phyloP scores from a whole-genome alignment of 2,329 filamentous ascomycete genomes.

The Shiraia bambusicola region DNA sequence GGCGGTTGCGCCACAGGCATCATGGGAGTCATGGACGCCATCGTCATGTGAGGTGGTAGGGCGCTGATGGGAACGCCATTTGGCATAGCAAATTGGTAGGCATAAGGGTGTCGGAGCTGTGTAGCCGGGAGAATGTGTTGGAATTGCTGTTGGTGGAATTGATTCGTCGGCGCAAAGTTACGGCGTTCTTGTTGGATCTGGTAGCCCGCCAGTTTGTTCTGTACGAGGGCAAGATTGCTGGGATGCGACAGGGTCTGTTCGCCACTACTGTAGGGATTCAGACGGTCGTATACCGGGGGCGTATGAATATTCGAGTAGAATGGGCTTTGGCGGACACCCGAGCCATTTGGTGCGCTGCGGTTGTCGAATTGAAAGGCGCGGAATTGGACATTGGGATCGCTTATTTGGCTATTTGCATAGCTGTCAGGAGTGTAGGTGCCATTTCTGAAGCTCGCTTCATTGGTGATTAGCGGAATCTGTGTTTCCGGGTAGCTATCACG shows the following conservation, averaged over 20 bases:
- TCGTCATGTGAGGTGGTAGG: slow-evolving; percentile 36
- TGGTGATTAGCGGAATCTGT: slow-evolving; percentile 21
- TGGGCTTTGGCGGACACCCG: slow-evolving; percentile 48
- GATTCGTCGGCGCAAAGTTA: slow-evolving; percentile 34
- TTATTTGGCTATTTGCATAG: slow-evolving; percentile 33
- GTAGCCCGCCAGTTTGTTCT: slow-evolving; percentile 53
- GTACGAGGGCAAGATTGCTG: slow-evolving; percentile 49
- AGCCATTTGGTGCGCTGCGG: slow-evolving; percentile 48
- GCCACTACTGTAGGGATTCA: slow-evolving; percentile 46
- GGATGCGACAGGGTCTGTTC: slow-evolving; percentile 46
- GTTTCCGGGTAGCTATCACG: slow-evolving; percentile 30
- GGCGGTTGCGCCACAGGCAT: slow-evolving; percentile 44
- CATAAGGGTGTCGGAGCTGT: slow-evolving; percentile 41
- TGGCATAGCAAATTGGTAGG: slow-evolving; percentile 39
- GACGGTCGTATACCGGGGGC: slow-evolving; percentile 47
- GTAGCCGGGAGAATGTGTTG: slow-evolving; percentile 40
- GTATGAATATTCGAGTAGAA: slow-evolving; percentile 52
- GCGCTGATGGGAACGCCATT: slow-evolving; percentile 41
- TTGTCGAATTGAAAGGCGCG: slow-evolving; percentile 44
- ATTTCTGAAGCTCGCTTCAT: slow-evolving; percentile 20
- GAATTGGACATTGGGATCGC: slow-evolving; percentile 41
- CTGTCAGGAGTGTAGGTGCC: slow-evolving; percentile 42
- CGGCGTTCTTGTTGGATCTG: slow-evolving; percentile 47
- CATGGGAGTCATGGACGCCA: slow-evolving; percentile 39
- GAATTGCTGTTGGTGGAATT: slow-evolving; percentile 36